These are phyloP conservation scores for Lentinula raphanica DNA, from an alignment of 768 basidiomycete genomes.

Conservation along the genomic window DNA sequence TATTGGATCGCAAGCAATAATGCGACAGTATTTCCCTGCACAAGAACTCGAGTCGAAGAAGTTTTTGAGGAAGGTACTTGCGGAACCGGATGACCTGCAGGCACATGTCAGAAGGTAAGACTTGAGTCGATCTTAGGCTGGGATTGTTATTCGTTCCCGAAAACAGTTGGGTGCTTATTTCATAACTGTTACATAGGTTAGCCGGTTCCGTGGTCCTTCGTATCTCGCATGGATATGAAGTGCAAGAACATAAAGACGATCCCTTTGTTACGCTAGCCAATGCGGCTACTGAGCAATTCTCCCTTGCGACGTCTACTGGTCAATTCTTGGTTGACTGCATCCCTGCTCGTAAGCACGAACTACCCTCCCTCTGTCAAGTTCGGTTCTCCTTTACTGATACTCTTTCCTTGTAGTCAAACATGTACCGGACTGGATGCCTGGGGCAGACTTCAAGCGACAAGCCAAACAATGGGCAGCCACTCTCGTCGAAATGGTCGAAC, in stretches of 20 bases:
- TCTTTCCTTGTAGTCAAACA: slow-evolving; percentile 39
- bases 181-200: slow-evolving; percentile 26
- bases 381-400: not conserved
- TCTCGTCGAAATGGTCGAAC: slow-evolving; percentile 49
- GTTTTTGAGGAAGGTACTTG: slow-evolving; percentile 42
- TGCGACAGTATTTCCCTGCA: slow-evolving; percentile 37
- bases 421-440: slow-evolving; percentile 61
- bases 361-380: not conserved
- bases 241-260: slow-evolving; percentile 39
- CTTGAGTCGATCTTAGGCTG: not conserved
- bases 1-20: slow-evolving; percentile 39
- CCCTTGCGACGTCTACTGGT: slow-evolving; percentile 47
- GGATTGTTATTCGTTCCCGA: not conserved
- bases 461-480: slow-evolving; percentile 51
- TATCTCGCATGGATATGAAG: slow-evolving; percentile 51
- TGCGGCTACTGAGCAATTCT: slow-evolving; percentile 49
- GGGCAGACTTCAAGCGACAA: slow-evolving; percentile 49
- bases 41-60: slow-evolving; percentile 43
- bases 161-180: not conserved
- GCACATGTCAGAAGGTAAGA: slow-evolving; percentile 44
- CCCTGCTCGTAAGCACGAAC: slow-evolving; percentile 34
- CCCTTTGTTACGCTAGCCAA: slow-evolving; percentile 51
- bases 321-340: slow-evolving; percentile 48
- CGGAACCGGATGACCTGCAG: slow-evolving; percentile 41
- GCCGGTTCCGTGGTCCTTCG: slow-evolving; percentile 49